Evolutionary conservation across 805 yeast genomes (phyloP).

Genomic region (Saccharomycopsis fodiens): DNA sequence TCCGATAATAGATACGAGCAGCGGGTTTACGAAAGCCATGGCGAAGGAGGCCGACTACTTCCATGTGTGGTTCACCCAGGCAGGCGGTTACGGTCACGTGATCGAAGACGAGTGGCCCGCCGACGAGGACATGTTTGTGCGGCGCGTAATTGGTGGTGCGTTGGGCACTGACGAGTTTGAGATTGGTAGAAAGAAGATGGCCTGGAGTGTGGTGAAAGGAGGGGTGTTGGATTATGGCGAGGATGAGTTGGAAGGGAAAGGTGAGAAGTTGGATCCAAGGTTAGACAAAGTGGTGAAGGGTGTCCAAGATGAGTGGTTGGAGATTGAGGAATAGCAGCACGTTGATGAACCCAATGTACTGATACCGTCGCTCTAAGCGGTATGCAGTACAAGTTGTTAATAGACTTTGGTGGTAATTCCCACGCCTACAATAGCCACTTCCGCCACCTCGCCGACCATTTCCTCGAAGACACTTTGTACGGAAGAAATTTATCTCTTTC

Average conservation of each 20-base stretch:
- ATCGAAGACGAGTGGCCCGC: slow-evolving; percentile 42
- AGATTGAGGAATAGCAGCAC: too few relatives aligned
- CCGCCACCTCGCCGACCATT: too few relatives aligned
- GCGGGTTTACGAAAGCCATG: slow-evolving; percentile 29
- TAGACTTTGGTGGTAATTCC: too few relatives aligned
- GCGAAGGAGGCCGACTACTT: slow-evolving; percentile 44
- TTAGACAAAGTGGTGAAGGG: not conserved
- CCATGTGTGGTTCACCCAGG: slow-evolving; percentile 41
- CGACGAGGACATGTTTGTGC: slow-evolving; percentile 36
- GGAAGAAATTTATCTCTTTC: too few relatives aligned
- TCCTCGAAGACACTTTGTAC: too few relatives aligned
- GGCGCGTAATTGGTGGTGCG: slow-evolving; percentile 41
- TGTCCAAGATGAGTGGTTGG: slow-evolving; percentile 5
- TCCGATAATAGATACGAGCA: slow-evolving; percentile 32
- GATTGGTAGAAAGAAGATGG: slow-evolving; percentile 28
- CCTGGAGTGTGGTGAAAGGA: slow-evolving; percentile 5
- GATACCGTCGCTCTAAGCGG: too few relatives aligned
- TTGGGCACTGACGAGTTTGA: slow-evolving; percentile 31
- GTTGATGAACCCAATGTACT: too few relatives aligned
- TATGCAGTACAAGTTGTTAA: too few relatives aligned
- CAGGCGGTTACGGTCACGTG: slow-evolving; percentile 46
- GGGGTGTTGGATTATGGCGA: slow-evolving; percentile 4
- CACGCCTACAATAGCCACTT: too few relatives aligned
- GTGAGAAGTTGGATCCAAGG: slow-evolving; percentile 1
- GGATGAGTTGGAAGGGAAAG: slow-evolving; percentile 9